Evolutionary conservation across 495 filamentous ascomycete species (phyloP), one percentile per base, ranked within the genome.

Genomic region (Aspergillus biplanus): DNA sequence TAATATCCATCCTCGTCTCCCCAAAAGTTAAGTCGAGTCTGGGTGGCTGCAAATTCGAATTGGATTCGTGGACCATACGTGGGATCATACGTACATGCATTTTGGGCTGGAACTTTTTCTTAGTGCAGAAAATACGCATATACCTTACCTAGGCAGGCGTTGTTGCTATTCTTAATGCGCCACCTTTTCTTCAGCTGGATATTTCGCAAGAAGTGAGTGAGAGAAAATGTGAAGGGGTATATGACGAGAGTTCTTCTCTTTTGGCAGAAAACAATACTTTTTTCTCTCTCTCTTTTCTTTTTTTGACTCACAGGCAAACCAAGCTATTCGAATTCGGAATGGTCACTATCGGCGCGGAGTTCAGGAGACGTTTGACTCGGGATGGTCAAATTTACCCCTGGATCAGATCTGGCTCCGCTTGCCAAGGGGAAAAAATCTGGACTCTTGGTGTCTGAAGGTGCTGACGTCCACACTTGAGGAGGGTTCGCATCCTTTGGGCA

Each of bases 381-480:
- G 47, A 18, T 50, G 16, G 16, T 50, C 16, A 31, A 18, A 18
- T 18, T 50, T 50, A 50, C 47, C 47, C 47, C 47, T 50, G 47
- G 47, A 50, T 50, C 47, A 50, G 47, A 50, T 27, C 47, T 18
- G 47, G 47, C 47, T 50, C 47, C 47, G 27, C 47, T 50, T 27
- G 21, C 21, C 21, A 1, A 27, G 2, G 21, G 21, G 21, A 2
- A 27, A 27, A 27, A 27, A 27, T 27, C 21, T 27, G 21, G 21
- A 27, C 21, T 27, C 21, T 27, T 27, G 21, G 21, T 27, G 21
- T 27, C 21, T 27, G 39, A 44, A 44, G 39, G 11, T 44, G 39
- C 39, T 44, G 39, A 44, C 39, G 39, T 44, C n/a, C 39, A 27
- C 21, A 27, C 21, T 27, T 27, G 21, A 27, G 21, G 39, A 44